Evolutionary conservation across 331 rosid species (phyloP).

Genomic region (Pyrus hybrid): DNA sequence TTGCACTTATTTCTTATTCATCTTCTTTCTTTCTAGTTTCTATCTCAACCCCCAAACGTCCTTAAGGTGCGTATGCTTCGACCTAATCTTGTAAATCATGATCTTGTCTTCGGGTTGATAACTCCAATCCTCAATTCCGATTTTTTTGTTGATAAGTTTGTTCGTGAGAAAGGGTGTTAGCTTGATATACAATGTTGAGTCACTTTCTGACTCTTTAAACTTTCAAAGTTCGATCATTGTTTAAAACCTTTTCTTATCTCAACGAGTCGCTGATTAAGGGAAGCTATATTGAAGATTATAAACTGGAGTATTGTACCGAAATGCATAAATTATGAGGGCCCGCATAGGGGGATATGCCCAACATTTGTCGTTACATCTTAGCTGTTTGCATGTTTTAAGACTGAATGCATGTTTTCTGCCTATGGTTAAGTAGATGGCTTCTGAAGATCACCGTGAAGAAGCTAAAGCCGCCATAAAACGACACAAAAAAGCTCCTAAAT

Average conservation of each 20-base stretch:
- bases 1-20: not conserved
- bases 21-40: not conserved
- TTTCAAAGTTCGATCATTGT: not conserved
- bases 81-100: not conserved
- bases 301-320: not conserved
- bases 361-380: not conserved
- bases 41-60: not conserved
- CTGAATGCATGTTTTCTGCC: not conserved
- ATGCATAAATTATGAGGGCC: not conserved
- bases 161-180: not conserved
- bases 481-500: conserved; percentile 34
- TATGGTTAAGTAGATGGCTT: conserved; percentile 35
- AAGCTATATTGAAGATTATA: not conserved
- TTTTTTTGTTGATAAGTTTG: not conserved
- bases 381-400: not conserved
- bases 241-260: not conserved
- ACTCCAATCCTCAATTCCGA: not conserved
- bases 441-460: conserved; percentile 6
- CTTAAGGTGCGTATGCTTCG: not conserved
- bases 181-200: not conserved
- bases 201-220: not conserved
- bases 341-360: not conserved
- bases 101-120: not conserved
- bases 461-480: not conserved
- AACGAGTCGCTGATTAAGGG: not conserved